Percentiles rank a stretch among this genome's conserved stretches.
phyloP scores from a whole-genome alignment of 306 rosid genomes.

The Erythrophleum fordii region DNA sequence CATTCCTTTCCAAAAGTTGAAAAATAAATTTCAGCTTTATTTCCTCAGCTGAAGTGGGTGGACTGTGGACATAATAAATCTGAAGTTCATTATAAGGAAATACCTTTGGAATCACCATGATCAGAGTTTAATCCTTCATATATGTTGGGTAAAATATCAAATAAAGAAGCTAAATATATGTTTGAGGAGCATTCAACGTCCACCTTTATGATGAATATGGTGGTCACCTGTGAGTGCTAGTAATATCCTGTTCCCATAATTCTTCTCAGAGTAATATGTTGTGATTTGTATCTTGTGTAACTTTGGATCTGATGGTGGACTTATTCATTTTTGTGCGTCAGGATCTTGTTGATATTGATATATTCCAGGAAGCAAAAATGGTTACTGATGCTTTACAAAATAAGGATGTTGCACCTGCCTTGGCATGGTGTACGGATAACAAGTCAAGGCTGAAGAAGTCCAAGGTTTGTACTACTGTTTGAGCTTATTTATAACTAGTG shows the following conservation, averaged over 20 bases:
- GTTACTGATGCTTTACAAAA: constrained; percentile 86
- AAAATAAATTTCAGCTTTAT: not conserved
- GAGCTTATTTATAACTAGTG: constrained; percentile 15
- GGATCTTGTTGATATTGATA: constrained; percentile 95
- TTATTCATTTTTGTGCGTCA: constrained; percentile 40
- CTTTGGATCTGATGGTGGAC: constrained; percentile 18
- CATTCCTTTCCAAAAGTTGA: not conserved
- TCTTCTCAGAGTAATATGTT: constrained; percentile 23
- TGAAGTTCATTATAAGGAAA: not conserved
- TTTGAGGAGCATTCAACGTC: constrained; percentile 1
- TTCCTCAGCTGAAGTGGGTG: not conserved
- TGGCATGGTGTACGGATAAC: constrained; percentile 97
- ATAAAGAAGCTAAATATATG: not conserved
- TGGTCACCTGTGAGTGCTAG: constrained; percentile 29
- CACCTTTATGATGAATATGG: constrained; percentile 16
- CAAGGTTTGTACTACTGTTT: constrained; percentile 59
- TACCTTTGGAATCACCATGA: not conserved
- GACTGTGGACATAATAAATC: not conserved
- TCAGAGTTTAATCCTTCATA: not conserved
- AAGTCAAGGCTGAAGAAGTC: constrained; percentile 92
- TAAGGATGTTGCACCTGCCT: constrained; percentile 86
- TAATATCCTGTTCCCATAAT: constrained; percentile 15
- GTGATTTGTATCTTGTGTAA: constrained; percentile 24
- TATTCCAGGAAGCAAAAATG: constrained; percentile 88
- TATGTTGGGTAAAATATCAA: not conserved